These are phyloP conservation scores for Eucalyptus guilfoylei DNA, from an alignment of 345 rosid genomes.

Conservation along the genomic window DNA sequence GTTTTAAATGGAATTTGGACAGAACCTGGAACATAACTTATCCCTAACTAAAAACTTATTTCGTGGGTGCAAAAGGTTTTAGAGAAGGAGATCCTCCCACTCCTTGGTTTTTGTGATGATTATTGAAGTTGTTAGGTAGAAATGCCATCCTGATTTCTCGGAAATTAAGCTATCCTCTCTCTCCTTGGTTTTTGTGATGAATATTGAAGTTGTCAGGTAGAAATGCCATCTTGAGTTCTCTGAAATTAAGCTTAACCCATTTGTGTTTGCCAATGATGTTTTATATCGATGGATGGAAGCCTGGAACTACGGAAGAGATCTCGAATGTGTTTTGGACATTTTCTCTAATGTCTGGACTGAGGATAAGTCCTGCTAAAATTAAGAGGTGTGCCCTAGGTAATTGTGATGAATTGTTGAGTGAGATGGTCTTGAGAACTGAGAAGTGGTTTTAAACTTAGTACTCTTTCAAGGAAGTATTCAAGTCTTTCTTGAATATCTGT, in stretches of 20 bases:
- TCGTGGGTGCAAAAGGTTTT: not conserved
- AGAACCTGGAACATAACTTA: too few species aligned
- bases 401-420: not conserved
- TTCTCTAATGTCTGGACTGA: not conserved
- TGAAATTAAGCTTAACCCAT: not conserved
- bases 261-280: not conserved
- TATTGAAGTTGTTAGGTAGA: too few species aligned
- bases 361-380: not conserved
- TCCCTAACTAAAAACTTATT: not conserved
- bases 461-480: not conserved
- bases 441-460: not conserved
- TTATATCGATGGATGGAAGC: not conserved
- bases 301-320: not conserved
- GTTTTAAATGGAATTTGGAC: not conserved
- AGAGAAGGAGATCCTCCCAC: not conserved
- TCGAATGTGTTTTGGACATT: not conserved
- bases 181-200: not conserved
- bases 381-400: not conserved
- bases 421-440: not conserved
- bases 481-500: not conserved
- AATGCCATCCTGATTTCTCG: too few species aligned
- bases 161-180: not conserved
- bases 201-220: fast-evolving
- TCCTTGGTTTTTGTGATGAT: too few species aligned
- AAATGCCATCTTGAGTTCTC: not conserved